A percentile compares a stretch with the other conserved stretches of the same genome.
phyloP scores from a whole-genome alignment of 1,284 basidiomycete species.

The Cryptococcus floricola region DNA sequence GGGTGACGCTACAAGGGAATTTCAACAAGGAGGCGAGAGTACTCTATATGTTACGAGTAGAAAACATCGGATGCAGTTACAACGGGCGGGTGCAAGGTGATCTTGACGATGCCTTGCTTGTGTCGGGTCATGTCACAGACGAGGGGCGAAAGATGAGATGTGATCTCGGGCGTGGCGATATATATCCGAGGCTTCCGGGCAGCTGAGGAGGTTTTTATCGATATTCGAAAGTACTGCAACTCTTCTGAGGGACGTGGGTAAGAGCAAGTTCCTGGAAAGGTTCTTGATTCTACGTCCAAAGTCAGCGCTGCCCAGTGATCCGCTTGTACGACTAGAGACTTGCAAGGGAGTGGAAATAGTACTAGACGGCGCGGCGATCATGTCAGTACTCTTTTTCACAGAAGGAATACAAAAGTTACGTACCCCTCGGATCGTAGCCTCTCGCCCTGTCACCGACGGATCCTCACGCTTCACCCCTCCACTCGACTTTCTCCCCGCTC shows the following conservation, averaged over 20 bases:
- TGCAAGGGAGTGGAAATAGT: constrained; percentile 74
- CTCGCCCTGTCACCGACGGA: constrained; percentile 16
- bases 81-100: no score
- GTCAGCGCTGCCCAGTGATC: not conserved
- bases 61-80: no score
- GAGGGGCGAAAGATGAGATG: no score
- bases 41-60: no score
- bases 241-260: constrained; percentile 44
- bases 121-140: no score
- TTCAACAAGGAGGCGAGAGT: no score
- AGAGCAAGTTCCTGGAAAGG: constrained; percentile 52
- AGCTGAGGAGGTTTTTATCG: constrained; percentile 29
- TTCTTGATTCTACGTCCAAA: constrained; percentile 33
- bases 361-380: constrained; percentile 40
- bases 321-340: constrained; percentile 20
- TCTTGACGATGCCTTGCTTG: no score
- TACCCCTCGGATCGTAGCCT: constrained; percentile 44
- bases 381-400: not conserved
- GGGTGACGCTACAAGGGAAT: no score
- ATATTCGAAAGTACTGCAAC: constrained; percentile 47
- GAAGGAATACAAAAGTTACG: not conserved
- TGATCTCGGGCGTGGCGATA: not conserved
- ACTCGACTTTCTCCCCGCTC: constrained; percentile 3
- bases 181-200: no score
- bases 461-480: constrained; percentile 22